These are phyloP conservation scores for Tulasnella calospora DNA, from an alignment of 768 basidiomycete genomes.

Conservation along the genomic window DNA sequence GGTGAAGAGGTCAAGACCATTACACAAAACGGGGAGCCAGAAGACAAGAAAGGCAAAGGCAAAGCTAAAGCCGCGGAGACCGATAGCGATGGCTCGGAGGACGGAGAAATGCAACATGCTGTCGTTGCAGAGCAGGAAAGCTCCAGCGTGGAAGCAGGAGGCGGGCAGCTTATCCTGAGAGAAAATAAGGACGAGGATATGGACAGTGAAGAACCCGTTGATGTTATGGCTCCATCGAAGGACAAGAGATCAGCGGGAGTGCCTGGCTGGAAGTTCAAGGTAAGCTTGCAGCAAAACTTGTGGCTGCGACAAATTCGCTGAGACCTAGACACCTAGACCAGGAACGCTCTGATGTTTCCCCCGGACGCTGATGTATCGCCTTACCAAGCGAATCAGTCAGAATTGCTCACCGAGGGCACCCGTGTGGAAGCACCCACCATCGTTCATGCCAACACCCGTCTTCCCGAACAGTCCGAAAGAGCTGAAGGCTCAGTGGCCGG, in stretches of 20 bases:
- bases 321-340: constrained; percentile 49
- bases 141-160: background rate
- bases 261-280: constrained; percentile 81
- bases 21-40: constrained; percentile 13
- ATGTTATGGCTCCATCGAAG: constrained; percentile 78
- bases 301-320: background rate
- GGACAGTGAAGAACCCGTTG: constrained; percentile 36
- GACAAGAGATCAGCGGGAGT: constrained; percentile 67
- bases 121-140: background rate
- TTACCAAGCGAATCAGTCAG: constrained; percentile 47
- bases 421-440: constrained; percentile 53
- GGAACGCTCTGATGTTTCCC: constrained; percentile 92
- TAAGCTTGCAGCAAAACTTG: constrained; percentile 34
- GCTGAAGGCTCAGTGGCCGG: constrained; percentile 40
- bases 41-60: background rate
- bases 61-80: constrained; percentile 1
- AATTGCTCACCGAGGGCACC: constrained; percentile 34
- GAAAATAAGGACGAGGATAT: constrained; percentile 25
- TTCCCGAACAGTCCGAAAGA: constrained; percentile 63
- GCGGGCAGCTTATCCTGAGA: constrained; percentile 19
- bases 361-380: constrained; percentile 87
- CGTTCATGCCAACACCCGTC: constrained; percentile 72
- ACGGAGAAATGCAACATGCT: background rate
- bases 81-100: background rate
- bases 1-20: constrained; percentile 30